phyloP scores from a whole-genome alignment of 345 rosid species.

The Brassica carinata region DNA sequence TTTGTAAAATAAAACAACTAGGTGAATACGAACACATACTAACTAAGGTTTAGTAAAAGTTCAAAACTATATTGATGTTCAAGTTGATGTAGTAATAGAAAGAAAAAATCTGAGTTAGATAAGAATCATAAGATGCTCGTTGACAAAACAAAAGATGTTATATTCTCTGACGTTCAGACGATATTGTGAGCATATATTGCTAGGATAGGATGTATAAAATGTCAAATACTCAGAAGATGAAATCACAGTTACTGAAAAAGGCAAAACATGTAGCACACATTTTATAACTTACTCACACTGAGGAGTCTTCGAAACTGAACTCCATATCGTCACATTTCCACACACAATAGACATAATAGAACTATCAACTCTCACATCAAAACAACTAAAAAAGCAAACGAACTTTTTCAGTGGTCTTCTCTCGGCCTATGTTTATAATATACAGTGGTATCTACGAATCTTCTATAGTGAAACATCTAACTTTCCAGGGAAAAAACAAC shows the following conservation, averaged over 20 bases:
- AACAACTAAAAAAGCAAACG: neutral
- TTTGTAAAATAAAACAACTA: neutral
- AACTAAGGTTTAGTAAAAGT: neutral
- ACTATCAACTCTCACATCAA: neutral
- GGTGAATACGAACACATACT: constrained; percentile 1
- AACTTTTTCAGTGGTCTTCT: neutral
- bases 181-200: constrained; percentile 11
- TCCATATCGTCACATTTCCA: neutral
- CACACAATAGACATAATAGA: neutral
- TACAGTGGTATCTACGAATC: neutral
- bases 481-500: neutral
- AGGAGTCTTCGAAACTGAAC: constrained; percentile 10
- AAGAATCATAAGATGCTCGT: neutral
- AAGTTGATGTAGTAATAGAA: neutral
- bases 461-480: neutral
- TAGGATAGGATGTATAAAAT: neutral
- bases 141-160: constrained; percentile 19
- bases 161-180: neutral
- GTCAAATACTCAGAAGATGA: constrained; percentile 20
- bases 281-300: constrained; percentile 8
- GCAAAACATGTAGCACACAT: constrained; percentile 27
- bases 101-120: neutral
- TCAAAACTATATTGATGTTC: constrained; percentile 11
- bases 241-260: constrained; percentile 9
- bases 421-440: neutral